Percentiles rank a stretch among this genome's conserved stretches.
phyloP scores from a whole-genome alignment of 495 filamentous ascomycete species.

The Aspergillus nanangensis region DNA sequence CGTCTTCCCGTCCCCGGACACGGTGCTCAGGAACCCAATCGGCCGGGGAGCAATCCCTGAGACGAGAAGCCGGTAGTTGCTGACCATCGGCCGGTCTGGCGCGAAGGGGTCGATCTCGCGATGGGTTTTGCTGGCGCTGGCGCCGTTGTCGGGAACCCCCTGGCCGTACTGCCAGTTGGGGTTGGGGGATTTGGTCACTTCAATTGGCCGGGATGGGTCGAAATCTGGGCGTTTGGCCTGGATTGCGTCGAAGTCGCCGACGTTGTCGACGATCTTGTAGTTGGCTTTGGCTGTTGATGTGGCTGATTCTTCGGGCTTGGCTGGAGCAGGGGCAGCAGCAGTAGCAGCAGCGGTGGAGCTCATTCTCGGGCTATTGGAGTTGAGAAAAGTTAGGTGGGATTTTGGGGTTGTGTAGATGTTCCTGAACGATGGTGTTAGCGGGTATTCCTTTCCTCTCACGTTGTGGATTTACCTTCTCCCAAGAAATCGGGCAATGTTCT shows the following conservation, averaged over 20 bases:
- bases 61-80: conserved; percentile 89
- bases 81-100: conserved; percentile 53
- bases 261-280: conserved; percentile 25
- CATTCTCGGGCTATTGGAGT: conserved; percentile 12
- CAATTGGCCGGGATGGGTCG: conserved; percentile 38
- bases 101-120: conserved; percentile 76
- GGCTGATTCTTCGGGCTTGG: no score
- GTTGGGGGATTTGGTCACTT: conserved; percentile 63
- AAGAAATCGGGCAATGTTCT: no score
- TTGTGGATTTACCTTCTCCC: no score
- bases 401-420: no score
- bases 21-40: conserved; percentile 53
- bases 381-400: no score
- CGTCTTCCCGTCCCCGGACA: conserved; percentile 43
- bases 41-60: conserved; percentile 78
- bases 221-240: conserved; percentile 65
- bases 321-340: conserved; percentile 3
- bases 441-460: no score
- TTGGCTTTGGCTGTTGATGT: conserved; percentile 12
- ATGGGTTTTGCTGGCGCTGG: conserved; percentile 48
- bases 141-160: conserved; percentile 57
- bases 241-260: conserved; percentile 61
- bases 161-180: conserved; percentile 70
- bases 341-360: conserved; percentile 13
- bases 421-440: no score